These are phyloP conservation scores for Phyllosticta paracitricarpa DNA, from an alignment of 2,329 filamentous ascomycete genomes.

Conservation along the genomic window DNA sequence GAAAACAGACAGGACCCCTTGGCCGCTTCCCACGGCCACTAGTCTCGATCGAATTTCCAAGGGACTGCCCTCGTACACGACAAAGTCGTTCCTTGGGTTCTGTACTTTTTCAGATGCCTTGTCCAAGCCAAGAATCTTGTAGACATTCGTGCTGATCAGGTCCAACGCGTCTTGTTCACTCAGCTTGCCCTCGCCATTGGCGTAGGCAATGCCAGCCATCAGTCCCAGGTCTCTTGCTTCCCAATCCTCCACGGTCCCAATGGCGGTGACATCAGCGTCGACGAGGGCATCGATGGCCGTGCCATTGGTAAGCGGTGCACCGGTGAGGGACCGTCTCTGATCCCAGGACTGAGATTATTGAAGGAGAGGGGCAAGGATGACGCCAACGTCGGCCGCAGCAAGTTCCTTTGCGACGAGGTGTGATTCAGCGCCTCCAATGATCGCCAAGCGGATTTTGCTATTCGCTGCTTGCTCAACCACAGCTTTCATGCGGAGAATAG, in stretches of 20 bases:
- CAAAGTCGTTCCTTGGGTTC: constrained; percentile 39
- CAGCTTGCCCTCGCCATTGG: constrained; percentile 47
- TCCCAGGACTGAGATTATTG: constrained; percentile 50
- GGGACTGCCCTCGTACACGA: constrained; percentile 54
- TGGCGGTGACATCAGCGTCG: constrained; percentile 50
- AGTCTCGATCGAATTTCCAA: constrained; percentile 49
- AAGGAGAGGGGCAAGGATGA: constrained; percentile 51
- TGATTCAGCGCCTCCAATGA: constrained; percentile 55
- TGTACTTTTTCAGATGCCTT: constrained; percentile 3
- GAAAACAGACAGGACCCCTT: neutral
- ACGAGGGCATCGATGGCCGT: constrained; percentile 50
- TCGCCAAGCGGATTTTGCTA: constrained; percentile 40
- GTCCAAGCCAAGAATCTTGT: constrained; percentile 46
- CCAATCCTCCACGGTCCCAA: constrained; percentile 55
- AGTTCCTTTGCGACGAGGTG: constrained; percentile 50
- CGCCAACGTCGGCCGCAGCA: constrained; percentile 45
- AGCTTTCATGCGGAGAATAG: constrained; percentile 49
- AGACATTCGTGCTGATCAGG: constrained; percentile 48
- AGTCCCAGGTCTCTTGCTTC: constrained; percentile 50
- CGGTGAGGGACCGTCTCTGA: constrained; percentile 50
- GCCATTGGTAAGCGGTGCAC: constrained; percentile 56
- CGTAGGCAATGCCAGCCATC: constrained; percentile 49
- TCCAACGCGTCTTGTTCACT: constrained; percentile 46
- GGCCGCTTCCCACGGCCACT: constrained; percentile 16
- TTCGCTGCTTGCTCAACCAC: constrained; percentile 40